Evolutionary conservation across 352 stramenopile species (phyloP).

Genomic region (Pythium plurisporium): DNA sequence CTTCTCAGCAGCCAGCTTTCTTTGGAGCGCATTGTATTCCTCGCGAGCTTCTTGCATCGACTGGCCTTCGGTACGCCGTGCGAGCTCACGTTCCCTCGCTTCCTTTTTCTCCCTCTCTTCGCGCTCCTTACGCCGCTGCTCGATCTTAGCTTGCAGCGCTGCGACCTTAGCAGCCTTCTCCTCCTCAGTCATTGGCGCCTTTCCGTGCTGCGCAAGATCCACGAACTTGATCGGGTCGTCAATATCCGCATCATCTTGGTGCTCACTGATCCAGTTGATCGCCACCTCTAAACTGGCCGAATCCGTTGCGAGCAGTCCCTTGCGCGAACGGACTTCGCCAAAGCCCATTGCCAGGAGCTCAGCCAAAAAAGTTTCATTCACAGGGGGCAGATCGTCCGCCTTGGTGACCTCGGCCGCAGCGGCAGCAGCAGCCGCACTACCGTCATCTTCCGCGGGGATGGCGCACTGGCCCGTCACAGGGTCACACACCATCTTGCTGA

Average conservation of each 20-base stretch:
- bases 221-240: slow-evolving; percentile 87
- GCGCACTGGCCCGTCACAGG: slow-evolving; percentile 51
- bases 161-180: slow-evolving; percentile 87
- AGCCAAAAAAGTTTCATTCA: slow-evolving; percentile 64
- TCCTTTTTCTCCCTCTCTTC: slow-evolving; percentile 66
- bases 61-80: slow-evolving; percentile 67
- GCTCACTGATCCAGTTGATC: slow-evolving; percentile 86
- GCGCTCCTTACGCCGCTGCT: slow-evolving; percentile 68
- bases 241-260: slow-evolving; percentile 87
- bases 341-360: slow-evolving; percentile 88
- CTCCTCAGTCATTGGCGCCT: slow-evolving; percentile 69
- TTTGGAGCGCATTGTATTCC: slow-evolving; percentile 79
- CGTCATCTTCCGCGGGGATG: slow-evolving; percentile 21
- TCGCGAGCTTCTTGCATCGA: slow-evolving; percentile 72
- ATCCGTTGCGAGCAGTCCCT: slow-evolving; percentile 80
- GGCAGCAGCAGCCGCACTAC: slow-evolving; percentile 13
- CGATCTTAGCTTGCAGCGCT: slow-evolving; percentile 77
- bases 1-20: slow-evolving; percentile 73
- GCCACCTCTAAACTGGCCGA: slow-evolving; percentile 66
- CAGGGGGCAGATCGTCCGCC: slow-evolving; percentile 34
- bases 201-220: slow-evolving; percentile 45
- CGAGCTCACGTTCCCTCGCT: slow-evolving; percentile 53
- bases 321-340: slow-evolving; percentile 66
- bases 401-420: slow-evolving; percentile 20
- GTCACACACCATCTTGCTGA: slow-evolving; percentile 64